phyloP scores from a whole-genome alignment of 2,329 filamentous ascomycete genomes.

The Pestalotiopsis sp. region DNA sequence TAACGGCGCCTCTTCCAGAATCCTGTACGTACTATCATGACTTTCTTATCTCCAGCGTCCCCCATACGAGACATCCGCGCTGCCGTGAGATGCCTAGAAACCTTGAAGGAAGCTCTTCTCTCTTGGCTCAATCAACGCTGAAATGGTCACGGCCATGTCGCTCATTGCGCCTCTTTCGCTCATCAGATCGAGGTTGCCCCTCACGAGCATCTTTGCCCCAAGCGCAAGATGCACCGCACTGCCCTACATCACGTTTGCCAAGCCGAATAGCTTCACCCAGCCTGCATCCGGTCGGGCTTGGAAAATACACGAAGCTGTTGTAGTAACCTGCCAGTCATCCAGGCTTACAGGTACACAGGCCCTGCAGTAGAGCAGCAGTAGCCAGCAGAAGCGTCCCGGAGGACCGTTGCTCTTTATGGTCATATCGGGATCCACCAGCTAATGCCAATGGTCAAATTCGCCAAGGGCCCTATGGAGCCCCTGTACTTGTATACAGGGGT shows the following conservation, averaged over 20 bases:
- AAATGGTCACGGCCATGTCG: neutral
- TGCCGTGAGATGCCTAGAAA: neutral
- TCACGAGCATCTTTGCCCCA: neutral
- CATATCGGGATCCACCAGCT: conserved; percentile 7
- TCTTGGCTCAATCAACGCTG: neutral
- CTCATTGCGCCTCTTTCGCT: neutral
- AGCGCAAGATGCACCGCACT: neutral
- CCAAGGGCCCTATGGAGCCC: neutral
- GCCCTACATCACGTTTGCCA: conserved; percentile 1
- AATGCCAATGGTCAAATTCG: conserved; percentile 5
- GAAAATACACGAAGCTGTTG: neutral
- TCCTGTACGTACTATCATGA: neutral
- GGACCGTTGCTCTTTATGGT: conserved; percentile 11
- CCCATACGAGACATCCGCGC: neutral
- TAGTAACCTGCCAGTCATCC: neutral
- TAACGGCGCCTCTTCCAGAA: neutral
- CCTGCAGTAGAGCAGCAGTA: neutral
- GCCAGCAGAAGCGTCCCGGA: conserved; percentile 1
- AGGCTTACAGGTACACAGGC: conserved; percentile 4
- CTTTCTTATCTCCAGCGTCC: neutral
- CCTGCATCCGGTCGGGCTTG: neutral
- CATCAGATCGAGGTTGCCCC: neutral
- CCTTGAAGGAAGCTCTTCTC: neutral
- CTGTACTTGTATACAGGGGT: neutral
- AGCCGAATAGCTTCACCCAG: neutral